Evolutionary conservation across 2,329 filamentous ascomycete species (phyloP).

Genomic region (Daldinia sp.): DNA sequence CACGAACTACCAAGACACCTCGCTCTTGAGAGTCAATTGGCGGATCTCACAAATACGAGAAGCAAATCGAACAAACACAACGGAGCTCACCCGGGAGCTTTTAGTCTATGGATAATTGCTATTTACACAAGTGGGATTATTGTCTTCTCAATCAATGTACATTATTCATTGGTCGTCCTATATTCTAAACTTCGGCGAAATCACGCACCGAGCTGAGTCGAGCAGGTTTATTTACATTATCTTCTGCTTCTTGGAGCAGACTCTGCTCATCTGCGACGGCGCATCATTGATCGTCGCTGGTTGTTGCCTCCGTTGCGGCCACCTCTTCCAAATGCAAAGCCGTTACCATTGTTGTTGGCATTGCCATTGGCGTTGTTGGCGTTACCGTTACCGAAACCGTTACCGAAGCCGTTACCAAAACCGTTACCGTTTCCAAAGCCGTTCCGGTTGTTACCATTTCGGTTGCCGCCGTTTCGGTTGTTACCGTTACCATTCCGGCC

Average conservation of each 20-base stretch:
- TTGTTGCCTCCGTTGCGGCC: slow-evolving; percentile 12
- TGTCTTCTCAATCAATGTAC: slow-evolving; percentile 9
- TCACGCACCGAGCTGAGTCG: background rate
- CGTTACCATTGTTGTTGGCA: slow-evolving; percentile 18
- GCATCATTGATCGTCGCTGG: slow-evolving; percentile 1
- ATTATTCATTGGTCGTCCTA: slow-evolving; percentile 8
- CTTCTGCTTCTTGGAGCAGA: background rate
- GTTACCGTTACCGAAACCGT: slow-evolving; percentile 18
- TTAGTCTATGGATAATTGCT: slow-evolving; percentile 5
- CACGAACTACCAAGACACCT: background rate
- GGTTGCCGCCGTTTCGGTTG: slow-evolving; percentile 21
- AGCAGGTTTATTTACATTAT: background rate
- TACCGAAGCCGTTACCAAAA: slow-evolving; percentile 15
- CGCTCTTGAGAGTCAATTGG: background rate
- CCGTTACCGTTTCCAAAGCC: slow-evolving; percentile 15
- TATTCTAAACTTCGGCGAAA: background rate
- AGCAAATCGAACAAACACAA: background rate
- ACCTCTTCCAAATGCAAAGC: background rate
- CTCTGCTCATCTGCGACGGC: background rate
- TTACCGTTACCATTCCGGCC: background rate
- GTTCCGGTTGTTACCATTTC: slow-evolving; percentile 14
- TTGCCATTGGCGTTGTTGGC: slow-evolving; percentile 9
- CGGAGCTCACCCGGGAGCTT: slow-evolving; percentile 8
- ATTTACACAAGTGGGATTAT: slow-evolving; percentile 16
- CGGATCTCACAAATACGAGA: background rate